phyloP scores from a whole-genome alignment of 2,329 filamentous ascomycete species.

The Geosmithia morbida region DNA sequence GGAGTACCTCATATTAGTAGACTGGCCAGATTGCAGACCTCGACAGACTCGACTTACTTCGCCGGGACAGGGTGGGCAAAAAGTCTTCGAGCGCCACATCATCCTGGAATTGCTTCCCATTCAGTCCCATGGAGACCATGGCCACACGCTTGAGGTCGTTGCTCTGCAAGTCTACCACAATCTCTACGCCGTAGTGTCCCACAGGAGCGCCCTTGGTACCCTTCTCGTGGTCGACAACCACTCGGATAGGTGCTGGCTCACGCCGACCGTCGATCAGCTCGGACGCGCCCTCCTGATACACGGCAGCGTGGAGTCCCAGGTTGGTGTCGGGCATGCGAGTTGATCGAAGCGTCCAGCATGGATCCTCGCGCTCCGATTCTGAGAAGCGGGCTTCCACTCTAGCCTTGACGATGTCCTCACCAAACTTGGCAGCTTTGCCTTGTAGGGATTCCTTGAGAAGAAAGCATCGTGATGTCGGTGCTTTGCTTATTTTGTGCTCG shows the following conservation, averaged over 20 bases:
- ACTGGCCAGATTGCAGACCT: neutral
- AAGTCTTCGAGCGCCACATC: slow-evolving; percentile 61
- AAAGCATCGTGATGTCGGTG: slow-evolving; percentile 51
- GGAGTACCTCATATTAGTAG: slow-evolving; percentile 15
- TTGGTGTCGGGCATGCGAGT: slow-evolving; percentile 47
- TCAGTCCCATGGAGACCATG: slow-evolving; percentile 44
- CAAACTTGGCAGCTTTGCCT: slow-evolving; percentile 59
- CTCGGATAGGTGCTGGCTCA: slow-evolving; percentile 53
- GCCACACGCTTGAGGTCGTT: slow-evolving; percentile 35
- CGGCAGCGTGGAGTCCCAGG: slow-evolving; percentile 46
- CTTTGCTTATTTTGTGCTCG: slow-evolving; percentile 23
- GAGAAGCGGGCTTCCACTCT: slow-evolving; percentile 74
- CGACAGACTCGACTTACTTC: slow-evolving; percentile 37
- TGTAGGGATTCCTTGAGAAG: slow-evolving; percentile 63
- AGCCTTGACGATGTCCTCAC: slow-evolving; percentile 78
- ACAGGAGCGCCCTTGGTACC: slow-evolving; percentile 52
- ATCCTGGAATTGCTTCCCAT: slow-evolving; percentile 60
- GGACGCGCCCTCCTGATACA: slow-evolving; percentile 56
- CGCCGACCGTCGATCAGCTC: slow-evolving; percentile 48
- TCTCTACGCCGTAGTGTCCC: slow-evolving; percentile 55
- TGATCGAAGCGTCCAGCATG: slow-evolving; percentile 67
- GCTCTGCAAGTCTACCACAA: slow-evolving; percentile 48
- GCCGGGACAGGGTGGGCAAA: slow-evolving; percentile 56
- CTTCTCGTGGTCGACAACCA: slow-evolving; percentile 58
- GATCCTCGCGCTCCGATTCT: slow-evolving; percentile 68